Percentiles rank a stretch among this genome's conserved stretches.
phyloP scores from a whole-genome alignment of 306 rosid genomes.

The Cicer yamashitae region DNA sequence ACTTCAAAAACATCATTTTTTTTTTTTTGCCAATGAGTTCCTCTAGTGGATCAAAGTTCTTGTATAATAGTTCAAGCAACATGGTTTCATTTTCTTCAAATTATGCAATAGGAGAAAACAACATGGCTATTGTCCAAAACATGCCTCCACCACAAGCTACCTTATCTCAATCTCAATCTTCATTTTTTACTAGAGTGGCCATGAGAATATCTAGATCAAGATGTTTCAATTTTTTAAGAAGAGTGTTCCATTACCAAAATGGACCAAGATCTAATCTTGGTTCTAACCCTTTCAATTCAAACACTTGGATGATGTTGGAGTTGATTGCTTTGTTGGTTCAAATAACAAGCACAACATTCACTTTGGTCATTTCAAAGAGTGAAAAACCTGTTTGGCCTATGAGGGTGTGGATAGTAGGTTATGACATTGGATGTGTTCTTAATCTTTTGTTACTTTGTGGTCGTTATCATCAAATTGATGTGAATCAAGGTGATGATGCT shows the following conservation, averaged over 20 bases:
- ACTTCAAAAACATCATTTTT: conserved; percentile 20
- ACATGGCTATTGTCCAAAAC: conserved; percentile 38
- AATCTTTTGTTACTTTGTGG: conserved; percentile 73
- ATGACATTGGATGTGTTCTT: conserved; percentile 74
- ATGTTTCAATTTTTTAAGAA: conserved; percentile 80
- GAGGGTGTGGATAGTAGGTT: conserved; percentile 90
- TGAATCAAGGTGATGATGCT: conserved; percentile 53
- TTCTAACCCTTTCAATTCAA: conserved; percentile 79
- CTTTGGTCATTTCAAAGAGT: conserved; percentile 66
- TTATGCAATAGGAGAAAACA: conserved; percentile 49
- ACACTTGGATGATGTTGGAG: conserved; percentile 85
- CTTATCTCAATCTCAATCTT: conserved; percentile 24
- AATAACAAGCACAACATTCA: conserved; percentile 57
- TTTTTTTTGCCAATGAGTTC: conserved; percentile 37
- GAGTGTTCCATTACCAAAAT: conserved; percentile 92
- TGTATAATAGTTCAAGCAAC: conserved; percentile 43
- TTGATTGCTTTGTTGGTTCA: conserved; percentile 69
- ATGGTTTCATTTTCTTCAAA: conserved; percentile 57
- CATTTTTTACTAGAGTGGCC: conserved; percentile 58
- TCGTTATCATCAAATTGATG: conserved; percentile 60
- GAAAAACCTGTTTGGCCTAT: conserved; percentile 96
- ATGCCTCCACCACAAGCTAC: conserved; percentile 38
- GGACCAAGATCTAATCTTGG: conserved; percentile 81
- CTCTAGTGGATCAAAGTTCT: conserved; percentile 44
- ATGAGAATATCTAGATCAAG: conserved; percentile 88